Base-by-base conservation (phyloP, 768 basidiomycete species). In the Hericium rajendrae region DNA sequence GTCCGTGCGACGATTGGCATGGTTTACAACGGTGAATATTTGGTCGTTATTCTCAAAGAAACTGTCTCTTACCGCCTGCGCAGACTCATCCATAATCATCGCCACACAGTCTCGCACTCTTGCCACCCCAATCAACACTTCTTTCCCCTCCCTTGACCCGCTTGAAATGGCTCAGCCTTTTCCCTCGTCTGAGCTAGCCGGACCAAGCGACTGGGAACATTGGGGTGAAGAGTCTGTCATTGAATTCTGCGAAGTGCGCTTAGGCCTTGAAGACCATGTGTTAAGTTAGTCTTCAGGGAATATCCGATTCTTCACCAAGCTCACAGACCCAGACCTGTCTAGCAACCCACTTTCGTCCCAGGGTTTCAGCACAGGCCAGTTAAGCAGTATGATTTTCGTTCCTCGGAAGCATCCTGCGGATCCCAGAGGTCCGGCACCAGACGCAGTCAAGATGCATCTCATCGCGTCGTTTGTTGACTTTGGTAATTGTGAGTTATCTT, bases 201-300 rank as follows among this genome's bases (percentile, higher is more conserved):
- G 57, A 38, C 48, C 60, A 13, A 38, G 40, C 24, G 62, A 62
- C 46, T 63, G 62, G 62, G 60, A 59, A 40, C 48, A 59, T 22
- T 63, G 62, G 62, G 62, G 54, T 15, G 57, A 59, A 18, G 62
- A 50, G 22, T 38, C 53, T 38, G 59, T 43, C 38, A 50, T 63
- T 15, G 62, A 63, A 28, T 40, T 62, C 6, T 56, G 57, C 12
- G 62, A 63, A 24, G 60, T 63, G n/a, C 62, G 57, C 37, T 48
- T 59, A 5, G 46, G 41, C n/a, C 59, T 56, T 43, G 60, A 63
- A 11, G 60, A 55, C 24, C 4, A 28, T 18, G 40, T 38, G 26
- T 48, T 57, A 22, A 10, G 62, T 63, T 22, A 54, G 62, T 62
- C 26, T 32, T 41, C 22, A 18, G 4, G 13, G 28, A 13, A n/a